Evolutionary conservation across 768 basidiomycete genomes (phyloP), one percentile per base, ranked within the genome.

Genomic region (Tylopilus balloui): DNA sequence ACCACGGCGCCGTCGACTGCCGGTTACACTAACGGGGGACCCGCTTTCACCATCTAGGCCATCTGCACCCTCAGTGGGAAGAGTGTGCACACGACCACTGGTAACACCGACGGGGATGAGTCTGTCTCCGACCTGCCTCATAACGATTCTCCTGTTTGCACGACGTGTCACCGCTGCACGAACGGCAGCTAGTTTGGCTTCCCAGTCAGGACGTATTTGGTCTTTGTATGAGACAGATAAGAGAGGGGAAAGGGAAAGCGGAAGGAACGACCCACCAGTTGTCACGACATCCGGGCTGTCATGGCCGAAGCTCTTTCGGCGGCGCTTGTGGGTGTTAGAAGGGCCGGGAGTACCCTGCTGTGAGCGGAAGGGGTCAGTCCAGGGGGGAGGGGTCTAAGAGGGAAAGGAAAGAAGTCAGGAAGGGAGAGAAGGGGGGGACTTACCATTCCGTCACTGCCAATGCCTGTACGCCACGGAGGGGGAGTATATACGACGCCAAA

Each of bases 151-250:
- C 61, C 96, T 78, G 64, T 95, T 94, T 9, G 96, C 96, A 23
- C 94, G 85, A 51, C 96, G 81, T n/a, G 91, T 83, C 29, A 92
- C 94, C n/a, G 91, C 86, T 27, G 96, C 95, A 50, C 89, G 86
- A 37, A 98, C 92, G 31, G 92, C 85, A 40, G 91, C 92, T 32
- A 98, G 71, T 69, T 98, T 97, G 36, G 85, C 80, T 73, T 98
- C 94, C 96, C 96, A 98, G 67, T 98, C 95, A 1, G 96, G 95
- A 45, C 93, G 87, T 51, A 98, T 93, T 69, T 92, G 86, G 73
- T 99, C 96, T 95, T 45, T 17, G 50, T 48, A 15, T 28, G 25
- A 51, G 7, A 38, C 2, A 27, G 6, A 58, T 48, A 45, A 54
- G 47, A 51, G 27, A 41, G 32, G 48, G 38, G 48, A 54, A 41